Percentiles rank a stretch among this genome's conserved stretches.
These are phyloP conservation scores for Teratosphaeria epicoccoides DNA, from an alignment of 2,329 filamentous ascomycete species.

Conservation along the genomic window DNA sequence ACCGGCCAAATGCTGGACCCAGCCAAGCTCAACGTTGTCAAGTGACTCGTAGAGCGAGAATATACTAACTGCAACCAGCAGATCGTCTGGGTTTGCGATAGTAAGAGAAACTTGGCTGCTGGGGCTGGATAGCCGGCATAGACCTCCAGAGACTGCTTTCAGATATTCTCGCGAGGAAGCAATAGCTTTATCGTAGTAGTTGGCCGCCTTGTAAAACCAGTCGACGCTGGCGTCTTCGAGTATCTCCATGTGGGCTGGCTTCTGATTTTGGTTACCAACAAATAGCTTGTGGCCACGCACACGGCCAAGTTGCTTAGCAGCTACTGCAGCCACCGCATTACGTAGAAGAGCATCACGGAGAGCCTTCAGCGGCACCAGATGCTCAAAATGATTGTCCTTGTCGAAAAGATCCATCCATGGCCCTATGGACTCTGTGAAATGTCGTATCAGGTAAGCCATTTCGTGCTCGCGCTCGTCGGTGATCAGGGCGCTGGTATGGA, in stretches of 20 bases:
- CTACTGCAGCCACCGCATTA: conserved; percentile 49
- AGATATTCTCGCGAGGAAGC: conserved; percentile 40
- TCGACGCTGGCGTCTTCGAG: conserved; percentile 38
- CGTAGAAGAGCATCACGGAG: conserved; percentile 39
- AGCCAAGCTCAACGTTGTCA: conserved; percentile 51
- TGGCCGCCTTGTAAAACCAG: conserved; percentile 50
- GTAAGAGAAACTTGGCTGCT: conserved; percentile 13
- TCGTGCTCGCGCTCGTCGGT: conserved; percentile 40
- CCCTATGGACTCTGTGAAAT: conserved; percentile 50
- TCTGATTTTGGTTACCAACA: conserved; percentile 37
- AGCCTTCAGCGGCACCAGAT: conserved; percentile 49
- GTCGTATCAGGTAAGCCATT: conserved; percentile 48
- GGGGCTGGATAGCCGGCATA: conserved; percentile 16
- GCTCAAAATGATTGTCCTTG: conserved; percentile 49
- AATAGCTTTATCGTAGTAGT: conserved; percentile 46
- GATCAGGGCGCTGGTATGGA: conserved; percentile 24
- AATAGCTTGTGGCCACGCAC: conserved; percentile 43
- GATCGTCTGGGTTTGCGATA: conserved; percentile 44
- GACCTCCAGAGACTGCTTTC: conserved; percentile 21
- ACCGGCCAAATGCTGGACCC: conserved; percentile 49
- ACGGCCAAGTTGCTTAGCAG: conserved; percentile 50
- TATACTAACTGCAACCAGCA: conserved; percentile 54
- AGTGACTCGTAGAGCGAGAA: conserved; percentile 57
- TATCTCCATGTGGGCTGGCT: conserved; percentile 42
- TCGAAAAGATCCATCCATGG: conserved; percentile 51